Conservation (phyloP, 1,139 yeast genomes). For the Groenewaldozyma auringiensis region DNA sequence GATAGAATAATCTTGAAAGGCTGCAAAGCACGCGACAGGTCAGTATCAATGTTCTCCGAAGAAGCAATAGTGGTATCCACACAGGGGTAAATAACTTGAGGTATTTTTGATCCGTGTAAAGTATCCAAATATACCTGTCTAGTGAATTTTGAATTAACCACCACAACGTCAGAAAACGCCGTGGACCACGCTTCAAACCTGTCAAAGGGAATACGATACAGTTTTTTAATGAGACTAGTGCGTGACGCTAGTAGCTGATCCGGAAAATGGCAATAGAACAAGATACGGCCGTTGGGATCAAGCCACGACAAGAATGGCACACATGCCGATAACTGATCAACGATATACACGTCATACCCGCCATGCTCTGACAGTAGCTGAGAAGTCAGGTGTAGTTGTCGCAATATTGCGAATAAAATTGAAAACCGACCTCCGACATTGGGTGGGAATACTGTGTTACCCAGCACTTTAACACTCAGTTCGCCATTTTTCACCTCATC, state of each 20-base stretch:
- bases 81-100: conserved; percentile 85
- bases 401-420: conserved; percentile 72
- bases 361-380: conserved; percentile 37
- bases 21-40: conserved; percentile 9
- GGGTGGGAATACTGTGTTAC: conserved; percentile 72
- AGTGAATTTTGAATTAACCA: conserved; percentile 85
- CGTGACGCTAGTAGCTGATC: conserved; percentile 71
- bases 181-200: conserved; percentile 74
- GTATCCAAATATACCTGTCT: conserved; percentile 58
- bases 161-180: conserved; percentile 63
- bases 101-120: conserved; percentile 44
- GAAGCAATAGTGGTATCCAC: conserved; percentile 40
- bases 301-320: conserved; percentile 58
- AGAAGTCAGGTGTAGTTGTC: conserved; percentile 67
- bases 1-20: conserved; percentile 49
- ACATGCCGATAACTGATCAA: conserved; percentile 85
- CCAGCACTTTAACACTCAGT: conserved; percentile 62
- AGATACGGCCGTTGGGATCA: conserved; percentile 38
- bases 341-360: conserved; percentile 67
- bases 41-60: conserved; percentile 5
- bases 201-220: conserved; percentile 81
- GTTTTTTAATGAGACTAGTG: conserved; percentile 44
- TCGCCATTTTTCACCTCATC: conserved; percentile 63
- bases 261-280: conserved; percentile 95
- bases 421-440: conserved; percentile 56